phyloP scores from a whole-genome alignment of 2,329 filamentous ascomycete genomes.

The Diplodia corticola region DNA sequence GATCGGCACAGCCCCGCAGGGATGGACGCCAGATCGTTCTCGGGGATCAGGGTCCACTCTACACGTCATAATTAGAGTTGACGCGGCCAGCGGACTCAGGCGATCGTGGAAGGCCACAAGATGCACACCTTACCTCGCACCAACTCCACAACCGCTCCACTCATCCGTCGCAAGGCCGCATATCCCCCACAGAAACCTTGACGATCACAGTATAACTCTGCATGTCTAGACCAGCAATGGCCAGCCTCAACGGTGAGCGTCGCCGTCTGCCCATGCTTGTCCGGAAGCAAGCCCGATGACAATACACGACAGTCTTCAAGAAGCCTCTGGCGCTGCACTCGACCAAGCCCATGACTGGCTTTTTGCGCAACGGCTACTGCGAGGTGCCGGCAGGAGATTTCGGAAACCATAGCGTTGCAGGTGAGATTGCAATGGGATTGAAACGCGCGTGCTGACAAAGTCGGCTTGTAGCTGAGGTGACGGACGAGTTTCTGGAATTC shows the following conservation, averaged over 20 bases:
- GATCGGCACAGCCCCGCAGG: conserved; percentile 8
- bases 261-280: background rate
- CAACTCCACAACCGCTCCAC: background rate
- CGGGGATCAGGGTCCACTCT: conserved; percentile 18
- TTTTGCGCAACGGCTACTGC: conserved; percentile 63
- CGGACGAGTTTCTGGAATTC: conserved; percentile 63
- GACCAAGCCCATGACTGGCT: conserved; percentile 60
- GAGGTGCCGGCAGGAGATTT: conserved; percentile 54
- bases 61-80: conserved; percentile 14
- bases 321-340: conserved; percentile 60
- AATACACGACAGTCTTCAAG: conserved; percentile 51
- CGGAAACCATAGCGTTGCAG: conserved; percentile 63
- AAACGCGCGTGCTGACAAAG: background rate
- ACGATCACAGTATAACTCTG: background rate
- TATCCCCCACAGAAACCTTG: background rate
- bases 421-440: conserved; percentile 24
- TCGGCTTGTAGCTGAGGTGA: conserved; percentile 45
- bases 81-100: background rate
- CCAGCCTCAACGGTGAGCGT: conserved; percentile 21
- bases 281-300: background rate
- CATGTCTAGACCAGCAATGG: conserved; percentile 13
- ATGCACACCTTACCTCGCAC: background rate
- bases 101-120: background rate
- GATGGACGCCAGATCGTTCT: conserved; percentile 5
- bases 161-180: conserved; percentile 1